Base-by-base conservation (phyloP, 805 yeast species). In the Kodamaea kakaduensis region DNA sequence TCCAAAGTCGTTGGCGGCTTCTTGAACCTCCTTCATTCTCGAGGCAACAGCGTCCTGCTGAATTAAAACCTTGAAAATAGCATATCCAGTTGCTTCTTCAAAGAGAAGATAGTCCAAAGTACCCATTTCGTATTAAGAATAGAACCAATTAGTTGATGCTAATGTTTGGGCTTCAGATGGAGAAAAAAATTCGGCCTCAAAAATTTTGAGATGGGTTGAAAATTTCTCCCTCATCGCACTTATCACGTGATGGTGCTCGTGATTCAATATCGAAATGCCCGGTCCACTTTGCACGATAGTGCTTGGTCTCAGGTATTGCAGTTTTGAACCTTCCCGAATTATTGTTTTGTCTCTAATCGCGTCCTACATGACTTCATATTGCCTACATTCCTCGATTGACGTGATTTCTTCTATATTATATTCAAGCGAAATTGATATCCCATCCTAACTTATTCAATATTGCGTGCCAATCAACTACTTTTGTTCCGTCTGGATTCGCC, bases 51-150 rank as follows among this genome's bases (percentile, higher is more conserved):
- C 88, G 68, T 93, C 98, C 59, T 90, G 96, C 67, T 88, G 95
- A 47, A 87, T 71, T 52, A 81, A 78, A 43, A 93, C 97, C 65
- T 90, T 85, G 79, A 90, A 93, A 57, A 93, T 74, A 48, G 95
- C 97, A 63, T 90, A 93, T 50, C 98, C 98, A 36, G 97, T 88
- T 42, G 98, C 96, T 73, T 93, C 97, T 73, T 93, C 98, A 64
- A 84, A 90, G 56, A 93, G 81, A 61, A 93, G 78, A 69, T 79
- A 93, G 67, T 93, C 96, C 64, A 88, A 60, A 55, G 45, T 45
- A 37, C 41, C 45, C 48, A 44, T 44, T 21, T 29, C 40, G 34
- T 42, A 16, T 19, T 35, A 25, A 32, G 25, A 17, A 22, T 17
- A 27, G 22, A 17, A 24, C 15, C 15, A 35, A 23, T 24, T 35